These are phyloP conservation scores for Pythium aristosporum DNA, from an alignment of 352 stramenopile genomes.

Conservation along the genomic window DNA sequence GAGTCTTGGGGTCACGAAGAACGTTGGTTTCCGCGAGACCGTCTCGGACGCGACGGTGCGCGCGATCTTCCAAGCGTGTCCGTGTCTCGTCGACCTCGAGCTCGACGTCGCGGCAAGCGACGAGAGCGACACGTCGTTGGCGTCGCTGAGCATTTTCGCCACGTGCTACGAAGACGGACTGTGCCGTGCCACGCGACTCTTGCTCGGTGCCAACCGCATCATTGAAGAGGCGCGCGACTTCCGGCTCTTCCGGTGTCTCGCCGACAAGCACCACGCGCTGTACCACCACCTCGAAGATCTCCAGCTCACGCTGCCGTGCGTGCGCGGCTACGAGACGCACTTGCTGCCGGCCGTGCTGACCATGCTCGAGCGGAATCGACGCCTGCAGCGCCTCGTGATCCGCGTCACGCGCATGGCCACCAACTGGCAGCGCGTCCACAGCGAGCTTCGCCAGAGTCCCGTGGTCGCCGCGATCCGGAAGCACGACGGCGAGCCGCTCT, in stretches of 20 bases:
- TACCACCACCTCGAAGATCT: neutral
- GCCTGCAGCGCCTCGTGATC: neutral
- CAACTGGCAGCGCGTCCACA: neutral
- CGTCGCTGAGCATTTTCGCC: neutral
- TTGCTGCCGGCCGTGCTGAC: neutral
- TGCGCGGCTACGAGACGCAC: neutral
- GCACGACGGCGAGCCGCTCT: neutral
- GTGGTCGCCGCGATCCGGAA: neutral
- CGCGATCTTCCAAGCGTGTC: neutral
- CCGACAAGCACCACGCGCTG: neutral
- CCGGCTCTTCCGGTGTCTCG: neutral
- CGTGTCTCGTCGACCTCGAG: neutral
- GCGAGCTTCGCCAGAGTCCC: neutral
- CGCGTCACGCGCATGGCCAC: neutral
- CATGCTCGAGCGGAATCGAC: neutral
- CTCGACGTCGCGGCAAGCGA: neutral
- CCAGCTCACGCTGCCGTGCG: neutral
- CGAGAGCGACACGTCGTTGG: neutral
- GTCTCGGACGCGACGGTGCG: neutral
- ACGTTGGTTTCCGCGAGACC: neutral
- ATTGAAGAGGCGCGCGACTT: neutral
- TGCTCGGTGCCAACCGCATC: neutral
- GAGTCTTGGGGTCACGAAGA: neutral
- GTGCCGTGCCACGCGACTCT: neutral
- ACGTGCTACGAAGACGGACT: neutral